A percentile compares a stretch with the other conserved stretches of the same genome.
phyloP scores from a whole-genome alignment of 2,329 filamentous ascomycete genomes.

The Zymoseptoria ardabiliae region DNA sequence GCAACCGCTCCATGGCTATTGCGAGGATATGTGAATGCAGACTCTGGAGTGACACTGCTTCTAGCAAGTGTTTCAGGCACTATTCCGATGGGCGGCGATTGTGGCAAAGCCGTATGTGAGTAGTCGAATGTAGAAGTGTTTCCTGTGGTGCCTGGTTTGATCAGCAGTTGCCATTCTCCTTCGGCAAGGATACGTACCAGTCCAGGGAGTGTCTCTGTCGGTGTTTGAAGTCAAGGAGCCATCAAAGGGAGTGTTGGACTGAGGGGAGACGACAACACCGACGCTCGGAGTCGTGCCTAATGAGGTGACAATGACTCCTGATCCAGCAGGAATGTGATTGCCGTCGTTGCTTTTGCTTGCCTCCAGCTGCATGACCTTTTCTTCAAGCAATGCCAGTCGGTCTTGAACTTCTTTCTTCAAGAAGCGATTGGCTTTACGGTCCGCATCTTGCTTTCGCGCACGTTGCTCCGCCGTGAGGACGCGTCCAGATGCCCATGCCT shows the following conservation, averaged over 20 bases:
- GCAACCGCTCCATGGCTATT: neutral
- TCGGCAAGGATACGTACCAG: neutral
- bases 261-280: neutral
- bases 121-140: neutral
- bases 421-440: slow-evolving; percentile 19
- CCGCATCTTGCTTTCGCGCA: slow-evolving; percentile 18
- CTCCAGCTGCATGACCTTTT: slow-evolving; percentile 14
- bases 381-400: slow-evolving; percentile 15
- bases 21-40: neutral
- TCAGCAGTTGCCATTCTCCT: neutral
- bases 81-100: neutral
- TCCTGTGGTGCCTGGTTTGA: neutral
- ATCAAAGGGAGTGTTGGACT: neutral
- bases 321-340: neutral
- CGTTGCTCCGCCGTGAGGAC: slow-evolving; percentile 19
- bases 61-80: neutral
- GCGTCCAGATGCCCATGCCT: slow-evolving; percentile 17
- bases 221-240: neutral
- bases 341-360: neutral
- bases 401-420: slow-evolving; percentile 21
- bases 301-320: neutral
- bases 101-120: neutral
- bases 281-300: neutral
- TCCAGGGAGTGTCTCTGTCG: neutral
- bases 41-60: neutral